Evolutionary conservation across 768 basidiomycete species (phyloP), one percentile per base, ranked within the genome.

Genomic region (Coprinopsis marcescibilis): DNA sequence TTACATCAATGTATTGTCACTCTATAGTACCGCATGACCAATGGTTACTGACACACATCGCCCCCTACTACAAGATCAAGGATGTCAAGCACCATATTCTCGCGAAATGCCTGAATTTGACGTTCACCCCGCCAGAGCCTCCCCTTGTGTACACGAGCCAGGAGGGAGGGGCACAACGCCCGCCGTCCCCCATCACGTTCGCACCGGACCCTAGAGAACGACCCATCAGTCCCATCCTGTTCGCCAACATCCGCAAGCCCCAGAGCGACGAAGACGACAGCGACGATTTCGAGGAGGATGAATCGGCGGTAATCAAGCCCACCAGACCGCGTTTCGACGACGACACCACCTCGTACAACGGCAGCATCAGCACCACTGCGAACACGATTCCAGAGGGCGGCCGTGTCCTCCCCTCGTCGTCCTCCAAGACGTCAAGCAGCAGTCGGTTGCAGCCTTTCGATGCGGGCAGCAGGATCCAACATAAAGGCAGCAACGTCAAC

Each of bases 41-140:
- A 64, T 89, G 85, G 85, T 66, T 87, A 37, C 66, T 80, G n/a
- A 85, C 85, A 11, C 81, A 83, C 57, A 58, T 84, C 57, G 75
- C 81, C 49, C 68, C 77, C 2, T 53, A 64, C 24, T 83, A 77
- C 76, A 79, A 78, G 54, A 69, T 86, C 32, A 71, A 70, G 13
- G 73, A 83, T 24, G 66, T 83, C 25, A 89, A 88, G 53, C 69
- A 72, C 25, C 78, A 75, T 69, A 63, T 86, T 20, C 71, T 87
- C 34, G 63, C 76, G 1, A 83, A 77, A 54, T 80, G 77, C 53
- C 65, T 76, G 26, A 46, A 52, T 56, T 70, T 60, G 40, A 64
- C 51, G 42, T 67, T 66, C 36, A 62, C 65, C 25, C 66, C 45
- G 13, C 62, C 54, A 14, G 52, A 49, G 26, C 52, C 52, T 32